Evolutionary conservation across 192 early-diverging fungal species (phyloP).

Genomic region (Rhizoclosmatium sp.): DNA sequence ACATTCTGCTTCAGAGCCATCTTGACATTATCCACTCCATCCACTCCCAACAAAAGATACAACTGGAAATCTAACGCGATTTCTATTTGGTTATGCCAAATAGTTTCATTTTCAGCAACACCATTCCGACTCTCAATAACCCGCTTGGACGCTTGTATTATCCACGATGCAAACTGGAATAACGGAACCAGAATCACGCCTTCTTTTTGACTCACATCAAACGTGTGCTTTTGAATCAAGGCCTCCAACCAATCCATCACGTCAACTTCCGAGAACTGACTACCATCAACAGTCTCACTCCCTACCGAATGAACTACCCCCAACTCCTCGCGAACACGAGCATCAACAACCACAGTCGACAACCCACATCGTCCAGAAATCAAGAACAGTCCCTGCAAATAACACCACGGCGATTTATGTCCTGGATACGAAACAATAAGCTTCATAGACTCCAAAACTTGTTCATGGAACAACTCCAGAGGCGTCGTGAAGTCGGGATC

Average conservation of each 20-base stretch:
- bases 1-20: neutral
- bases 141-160: neutral
- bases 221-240: neutral
- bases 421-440: slow-evolving; percentile 32
- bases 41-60: slow-evolving; percentile 17
- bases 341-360: neutral
- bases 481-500: neutral
- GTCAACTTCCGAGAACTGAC: slow-evolving; percentile 26
- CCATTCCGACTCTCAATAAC: slow-evolving; percentile 1
- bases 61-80: slow-evolving; percentile 24
- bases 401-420: slow-evolving; percentile 38
- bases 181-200: neutral
- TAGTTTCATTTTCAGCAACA: neutral
- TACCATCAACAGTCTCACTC: neutral
- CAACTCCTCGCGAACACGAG: neutral
- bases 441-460: slow-evolving; percentile 10
- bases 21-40: neutral
- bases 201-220: neutral
- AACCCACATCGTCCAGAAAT: neutral
- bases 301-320: neutral
- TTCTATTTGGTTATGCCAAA: slow-evolving; percentile 27
- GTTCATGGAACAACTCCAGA: neutral
- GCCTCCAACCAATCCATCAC: slow-evolving; percentile 4
- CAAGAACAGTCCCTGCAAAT: slow-evolving; percentile 31
- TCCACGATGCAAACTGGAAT: slow-evolving; percentile 15